Evolutionary conservation across 106 monocot genomes (phyloP), one percentile per base, ranked within the genome.

Genomic region (Narthecium ossifragum): DNA sequence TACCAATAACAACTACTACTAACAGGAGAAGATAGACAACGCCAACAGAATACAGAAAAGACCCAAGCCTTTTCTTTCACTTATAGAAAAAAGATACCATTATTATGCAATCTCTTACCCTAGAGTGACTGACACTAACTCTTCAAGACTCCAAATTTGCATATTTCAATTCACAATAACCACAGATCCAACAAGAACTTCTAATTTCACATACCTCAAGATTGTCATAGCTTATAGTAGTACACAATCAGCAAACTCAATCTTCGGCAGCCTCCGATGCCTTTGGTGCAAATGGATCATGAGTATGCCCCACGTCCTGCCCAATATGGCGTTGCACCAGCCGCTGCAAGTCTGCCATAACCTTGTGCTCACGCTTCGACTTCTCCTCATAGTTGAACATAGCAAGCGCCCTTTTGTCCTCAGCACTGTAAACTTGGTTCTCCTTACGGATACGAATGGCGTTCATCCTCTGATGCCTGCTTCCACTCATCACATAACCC

Each of bases 311-410:
- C 41, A 68, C 55, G 34, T 96, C 94, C 73, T 86, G 77, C 34
- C 94, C 94, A 69, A 96, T 96, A 63, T 90, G 90, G 45, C 90
- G 59, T 49, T 96, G 94, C 33, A 96, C 94, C 63, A 96, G 53
- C 50, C 94, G 65, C 51, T 96, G 94, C 63, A 96, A 27, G 38
- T 96, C 90, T 9, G 83, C 85, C 94, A 96, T 96, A 41, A 96
- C 94, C 70, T 86, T 96, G 69, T 86, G 85, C 62, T 96, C 94
- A 21, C 94, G 56, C 73, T 90, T 96, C 9, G 94, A 38, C 73
- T 96, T 96, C 86, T 96, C 94, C 63, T 96, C 94, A 38, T 96
- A 96, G 50, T 96, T 96, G 54, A 96, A 96, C 94, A 96, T 96
- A 4, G 94, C 94, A 31, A 96, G 67, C 5, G 94, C 94, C 36